A percentile compares a stretch with the other conserved stretches of the same genome.
Evolutionary conservation across 1,284 basidiomycete genomes (phyloP).

Genomic region (Cryptococcus wingfieldii): DNA sequence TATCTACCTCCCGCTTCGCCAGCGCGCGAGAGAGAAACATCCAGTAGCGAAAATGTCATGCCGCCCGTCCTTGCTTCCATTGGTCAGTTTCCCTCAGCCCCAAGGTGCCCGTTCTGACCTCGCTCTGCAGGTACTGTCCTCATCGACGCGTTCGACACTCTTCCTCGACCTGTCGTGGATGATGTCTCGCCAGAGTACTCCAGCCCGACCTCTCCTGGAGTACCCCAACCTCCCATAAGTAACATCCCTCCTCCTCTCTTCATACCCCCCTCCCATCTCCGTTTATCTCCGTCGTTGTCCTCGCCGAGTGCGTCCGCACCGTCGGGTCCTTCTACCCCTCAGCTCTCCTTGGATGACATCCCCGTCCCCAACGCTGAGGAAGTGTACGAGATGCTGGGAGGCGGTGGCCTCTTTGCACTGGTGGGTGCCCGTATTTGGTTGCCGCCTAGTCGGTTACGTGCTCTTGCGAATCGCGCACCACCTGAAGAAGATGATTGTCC

Average conservation of each 20-base stretch:
- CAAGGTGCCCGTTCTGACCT: background rate
- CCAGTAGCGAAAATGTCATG: background rate
- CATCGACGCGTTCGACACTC: conserved; percentile 33
- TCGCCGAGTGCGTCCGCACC: conserved; percentile 8
- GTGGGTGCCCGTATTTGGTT: conserved; percentile 39
- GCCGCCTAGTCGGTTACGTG: conserved; percentile 16
- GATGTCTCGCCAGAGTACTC: background rate
- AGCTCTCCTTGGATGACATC: conserved; percentile 13
- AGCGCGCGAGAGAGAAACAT: background rate
- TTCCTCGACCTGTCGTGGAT: conserved; percentile 17
- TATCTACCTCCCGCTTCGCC: background rate
- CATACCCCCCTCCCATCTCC: background rate
- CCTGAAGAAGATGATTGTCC: conserved; percentile 17
- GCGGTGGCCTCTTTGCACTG: conserved; percentile 38
- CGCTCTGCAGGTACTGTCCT: conserved; percentile 27
- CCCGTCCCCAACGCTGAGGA: conserved; percentile 7
- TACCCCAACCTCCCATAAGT: background rate
- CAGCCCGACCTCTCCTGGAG: background rate
- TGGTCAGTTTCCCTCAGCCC: conserved; percentile 17
- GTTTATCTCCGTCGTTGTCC: conserved; percentile 1
- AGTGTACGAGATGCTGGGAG: conserved; percentile 28
- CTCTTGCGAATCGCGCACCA: conserved; percentile 25
- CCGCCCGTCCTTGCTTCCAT: conserved; percentile 28
- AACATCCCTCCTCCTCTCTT: background rate
- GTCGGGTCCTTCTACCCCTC: conserved; percentile 16